phyloP scores from a whole-genome alignment of 257 asterid genomes.

The Solanum chiquidenum region DNA sequence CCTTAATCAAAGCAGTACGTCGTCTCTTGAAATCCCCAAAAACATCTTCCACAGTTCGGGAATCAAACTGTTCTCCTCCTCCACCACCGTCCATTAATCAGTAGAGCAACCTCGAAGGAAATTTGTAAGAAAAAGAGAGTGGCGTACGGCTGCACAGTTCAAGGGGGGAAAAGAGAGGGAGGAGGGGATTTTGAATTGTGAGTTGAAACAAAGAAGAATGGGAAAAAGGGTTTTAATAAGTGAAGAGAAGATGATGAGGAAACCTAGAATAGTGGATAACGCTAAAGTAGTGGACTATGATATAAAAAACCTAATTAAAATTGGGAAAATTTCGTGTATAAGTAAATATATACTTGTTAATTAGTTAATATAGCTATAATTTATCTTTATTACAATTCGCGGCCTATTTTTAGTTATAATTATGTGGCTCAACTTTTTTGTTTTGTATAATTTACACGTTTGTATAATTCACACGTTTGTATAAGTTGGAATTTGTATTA shows the following conservation, averaged over 20 bases:
- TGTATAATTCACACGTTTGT: too few species aligned
- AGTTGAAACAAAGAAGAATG: background rate
- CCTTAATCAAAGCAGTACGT: conserved; percentile 43
- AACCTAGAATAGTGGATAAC: background rate
- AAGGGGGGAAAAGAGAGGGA: background rate
- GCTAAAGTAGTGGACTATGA: background rate
- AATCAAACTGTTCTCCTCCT: conserved; percentile 17
- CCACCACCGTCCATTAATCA: conserved; percentile 13
- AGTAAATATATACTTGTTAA: too few species aligned
- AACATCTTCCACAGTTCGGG: conserved; percentile 46
- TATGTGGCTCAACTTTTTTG: too few species aligned
- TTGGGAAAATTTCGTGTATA: background rate
- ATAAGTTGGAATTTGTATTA: too few species aligned
- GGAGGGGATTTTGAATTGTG: background rate
- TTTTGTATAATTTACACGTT: too few species aligned
- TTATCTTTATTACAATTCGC: too few species aligned
- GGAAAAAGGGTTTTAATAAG: background rate
- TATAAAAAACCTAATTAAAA: background rate
- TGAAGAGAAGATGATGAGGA: background rate
- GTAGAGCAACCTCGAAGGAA: background rate
- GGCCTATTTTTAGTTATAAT: too few species aligned
- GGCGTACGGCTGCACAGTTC: background rate
- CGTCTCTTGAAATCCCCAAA: conserved; percentile 44
- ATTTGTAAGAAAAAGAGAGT: background rate
- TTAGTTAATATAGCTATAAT: too few species aligned